Evolutionary conservation across 129 eudicot species (phyloP).

Genomic region (Glebionis coronaria): DNA sequence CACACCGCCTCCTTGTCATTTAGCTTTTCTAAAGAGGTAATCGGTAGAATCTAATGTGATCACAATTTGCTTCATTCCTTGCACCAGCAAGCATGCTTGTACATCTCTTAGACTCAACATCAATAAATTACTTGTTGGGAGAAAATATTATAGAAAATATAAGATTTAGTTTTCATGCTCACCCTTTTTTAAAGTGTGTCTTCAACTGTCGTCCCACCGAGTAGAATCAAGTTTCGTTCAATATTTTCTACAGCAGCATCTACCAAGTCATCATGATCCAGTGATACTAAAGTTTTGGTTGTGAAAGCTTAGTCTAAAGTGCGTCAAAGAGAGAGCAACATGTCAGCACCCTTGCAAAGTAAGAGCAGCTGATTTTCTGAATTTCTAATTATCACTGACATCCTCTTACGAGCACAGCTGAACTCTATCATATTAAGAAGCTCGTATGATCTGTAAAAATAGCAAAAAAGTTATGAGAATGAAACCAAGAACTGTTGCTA

Average conservation of each 20-base stretch:
- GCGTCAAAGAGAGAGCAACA: slow-evolving; percentile 41
- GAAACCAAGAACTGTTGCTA: too few species aligned
- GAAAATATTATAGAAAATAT: neutral
- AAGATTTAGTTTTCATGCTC: slow-evolving; percentile 5
- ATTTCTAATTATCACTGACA: slow-evolving; percentile 84
- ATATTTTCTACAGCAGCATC: slow-evolving; percentile 84
- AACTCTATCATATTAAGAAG: slow-evolving; percentile 93
- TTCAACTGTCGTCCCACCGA: slow-evolving; percentile 98
- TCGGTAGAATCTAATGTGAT: too few species aligned
- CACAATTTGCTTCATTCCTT: too few species aligned
- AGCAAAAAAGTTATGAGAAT: slow-evolving; percentile 3
- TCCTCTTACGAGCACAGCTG: slow-evolving; percentile 94
- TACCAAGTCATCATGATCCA: slow-evolving; percentile 70
- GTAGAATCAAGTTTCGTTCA: slow-evolving; percentile 73
- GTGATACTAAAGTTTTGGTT: slow-evolving; percentile 59
- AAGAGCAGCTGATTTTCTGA: slow-evolving; percentile 71
- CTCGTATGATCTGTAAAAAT: slow-evolving; percentile 64
- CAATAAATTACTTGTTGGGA: neutral
- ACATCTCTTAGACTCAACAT: slow-evolving; percentile 17
- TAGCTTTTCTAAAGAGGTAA: slow-evolving; percentile 49
- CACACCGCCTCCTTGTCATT: slow-evolving; percentile 78
- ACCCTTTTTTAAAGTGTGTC: slow-evolving; percentile 99
- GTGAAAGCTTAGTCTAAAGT: neutral
- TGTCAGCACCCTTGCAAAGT: slow-evolving; percentile 99
- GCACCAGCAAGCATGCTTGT: slow-evolving; percentile 82